Percentiles rank a stretch among this genome's conserved stretches.
These are phyloP conservation scores for Periconia digitata DNA, from an alignment of 2,329 filamentous ascomycete genomes.

Conservation along the genomic window DNA sequence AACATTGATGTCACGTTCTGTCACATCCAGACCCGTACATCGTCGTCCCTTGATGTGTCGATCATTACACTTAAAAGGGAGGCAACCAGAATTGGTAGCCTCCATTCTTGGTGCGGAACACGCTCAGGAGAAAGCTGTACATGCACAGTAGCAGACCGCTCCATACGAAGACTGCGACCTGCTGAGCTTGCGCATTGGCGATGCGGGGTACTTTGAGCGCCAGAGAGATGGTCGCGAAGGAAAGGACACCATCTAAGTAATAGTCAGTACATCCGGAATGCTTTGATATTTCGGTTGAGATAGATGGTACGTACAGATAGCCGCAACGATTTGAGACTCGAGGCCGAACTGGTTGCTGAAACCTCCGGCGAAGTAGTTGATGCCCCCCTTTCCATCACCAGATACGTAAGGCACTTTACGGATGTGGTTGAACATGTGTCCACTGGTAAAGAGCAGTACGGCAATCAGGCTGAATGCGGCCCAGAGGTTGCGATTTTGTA, in stretches of 20 bases:
- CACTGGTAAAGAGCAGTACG: slow-evolving; percentile 90
- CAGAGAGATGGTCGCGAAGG: slow-evolving; percentile 88
- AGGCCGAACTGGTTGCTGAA: slow-evolving; percentile 94
- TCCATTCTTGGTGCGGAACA: slow-evolving; percentile 93
- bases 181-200: slow-evolving; percentile 72
- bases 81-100: slow-evolving; percentile 94
- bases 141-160: slow-evolving; percentile 73
- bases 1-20: no score
- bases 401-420: slow-evolving; percentile 91
- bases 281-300: background rate
- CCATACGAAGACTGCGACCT: slow-evolving; percentile 80
- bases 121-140: slow-evolving; percentile 92
- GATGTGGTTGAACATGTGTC: slow-evolving; percentile 99
- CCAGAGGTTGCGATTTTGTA: slow-evolving; percentile 93
- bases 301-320: slow-evolving; percentile 71
- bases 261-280: slow-evolving; percentile 16
- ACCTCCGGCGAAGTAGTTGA: slow-evolving; percentile 86
- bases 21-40: no score
- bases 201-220: slow-evolving; percentile 93
- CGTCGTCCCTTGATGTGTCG: no score
- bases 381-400: slow-evolving; percentile 79
- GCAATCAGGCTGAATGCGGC: slow-evolving; percentile 84
- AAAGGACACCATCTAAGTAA: slow-evolving; percentile 69
- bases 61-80: slow-evolving; percentile 83
- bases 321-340: slow-evolving; percentile 93